Evolutionary conservation across 495 filamentous ascomycete species (phyloP).

Genomic region (Cercophora newfieldiana): DNA sequence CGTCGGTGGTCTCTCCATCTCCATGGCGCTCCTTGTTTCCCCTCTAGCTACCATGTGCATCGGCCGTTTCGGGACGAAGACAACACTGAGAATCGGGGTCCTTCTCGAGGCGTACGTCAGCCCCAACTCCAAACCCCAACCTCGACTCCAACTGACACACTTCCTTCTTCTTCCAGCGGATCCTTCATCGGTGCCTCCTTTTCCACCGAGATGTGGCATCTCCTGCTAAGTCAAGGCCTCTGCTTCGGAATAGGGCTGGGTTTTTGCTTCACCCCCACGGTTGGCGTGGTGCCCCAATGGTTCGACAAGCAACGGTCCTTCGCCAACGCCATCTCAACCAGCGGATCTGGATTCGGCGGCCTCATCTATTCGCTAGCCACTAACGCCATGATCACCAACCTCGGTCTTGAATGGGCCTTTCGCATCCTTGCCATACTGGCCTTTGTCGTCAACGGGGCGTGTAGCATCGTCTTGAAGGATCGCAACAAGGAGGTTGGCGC

Average conservation of each 20-base stretch:
- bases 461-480: slow-evolving; percentile 61
- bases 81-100: slow-evolving; percentile 60
- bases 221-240: slow-evolving; percentile 74
- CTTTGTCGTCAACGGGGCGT: slow-evolving; percentile 59
- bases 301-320: slow-evolving; percentile 68
- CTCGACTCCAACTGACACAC: not conserved
- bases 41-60: slow-evolving; percentile 64
- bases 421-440: slow-evolving; percentile 64
- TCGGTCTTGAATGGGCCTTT: slow-evolving; percentile 66
- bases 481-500: slow-evolving; percentile 68
- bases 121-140: not conserved
- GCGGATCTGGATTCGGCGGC: slow-evolving; percentile 76
- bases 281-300: slow-evolving; percentile 77
- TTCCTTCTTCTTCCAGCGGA: slow-evolving; percentile 33
- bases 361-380: slow-evolving; percentile 60
- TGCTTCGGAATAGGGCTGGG: slow-evolving; percentile 76
- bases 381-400: slow-evolving; percentile 59
- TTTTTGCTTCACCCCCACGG: slow-evolving; percentile 71
- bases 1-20: slow-evolving; percentile 70
- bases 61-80: slow-evolving; percentile 54
- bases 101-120: slow-evolving; percentile 55
- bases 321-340: slow-evolving; percentile 70
- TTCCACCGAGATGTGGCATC: slow-evolving; percentile 67
- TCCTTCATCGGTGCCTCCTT: slow-evolving; percentile 69
- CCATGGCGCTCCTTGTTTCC: slow-evolving; percentile 61